Evolutionary conservation across 352 stramenopile genomes (phyloP).

Genomic region (Phytopythium boreale): DNA sequence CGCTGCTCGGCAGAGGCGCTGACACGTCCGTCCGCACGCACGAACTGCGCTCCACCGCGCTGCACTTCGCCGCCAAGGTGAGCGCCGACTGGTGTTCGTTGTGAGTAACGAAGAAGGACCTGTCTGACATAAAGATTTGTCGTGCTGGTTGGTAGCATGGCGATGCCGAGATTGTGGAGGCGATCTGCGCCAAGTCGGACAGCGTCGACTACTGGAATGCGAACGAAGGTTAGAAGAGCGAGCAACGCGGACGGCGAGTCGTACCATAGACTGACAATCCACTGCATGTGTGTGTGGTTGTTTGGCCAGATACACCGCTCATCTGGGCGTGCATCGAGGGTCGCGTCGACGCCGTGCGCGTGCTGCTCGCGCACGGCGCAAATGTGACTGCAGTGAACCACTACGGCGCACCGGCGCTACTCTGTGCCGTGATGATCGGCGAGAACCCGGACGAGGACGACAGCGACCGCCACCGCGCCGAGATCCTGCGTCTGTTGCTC

Average conservation of each 20-base stretch:
- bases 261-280: too few relatives aligned
- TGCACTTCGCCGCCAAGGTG: slow-evolving; percentile 83
- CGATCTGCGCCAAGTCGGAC: slow-evolving; percentile 57
- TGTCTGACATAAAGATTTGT: background rate
- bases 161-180: slow-evolving; percentile 57
- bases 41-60: slow-evolving; percentile 67
- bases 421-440: slow-evolving; percentile 79
- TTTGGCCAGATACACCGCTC: slow-evolving; percentile 55
- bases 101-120: background rate
- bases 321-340: slow-evolving; percentile 85
- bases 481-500: slow-evolving; percentile 63
- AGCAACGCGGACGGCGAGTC: background rate
- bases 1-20: slow-evolving; percentile 54
- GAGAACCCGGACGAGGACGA: slow-evolving; percentile 62
- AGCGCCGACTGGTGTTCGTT: background rate
- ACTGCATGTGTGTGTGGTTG: background rate
- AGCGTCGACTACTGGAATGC: slow-evolving; percentile 69
- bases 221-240: slow-evolving; percentile 36
- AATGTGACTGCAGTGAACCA: slow-evolving; percentile 73
- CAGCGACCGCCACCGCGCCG: slow-evolving; percentile 40
- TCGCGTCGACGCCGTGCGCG: slow-evolving; percentile 55
- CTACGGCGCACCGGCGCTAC: slow-evolving; percentile 60
- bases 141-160: slow-evolving; percentile 39
- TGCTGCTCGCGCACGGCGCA: slow-evolving; percentile 54
- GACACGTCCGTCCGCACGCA: slow-evolving; percentile 63